Percentiles rank a stretch among this genome's conserved stretches.
These are phyloP conservation scores for Lumnitzera racemosa DNA, from an alignment of 345 rosid species.

Conservation along the genomic window DNA sequence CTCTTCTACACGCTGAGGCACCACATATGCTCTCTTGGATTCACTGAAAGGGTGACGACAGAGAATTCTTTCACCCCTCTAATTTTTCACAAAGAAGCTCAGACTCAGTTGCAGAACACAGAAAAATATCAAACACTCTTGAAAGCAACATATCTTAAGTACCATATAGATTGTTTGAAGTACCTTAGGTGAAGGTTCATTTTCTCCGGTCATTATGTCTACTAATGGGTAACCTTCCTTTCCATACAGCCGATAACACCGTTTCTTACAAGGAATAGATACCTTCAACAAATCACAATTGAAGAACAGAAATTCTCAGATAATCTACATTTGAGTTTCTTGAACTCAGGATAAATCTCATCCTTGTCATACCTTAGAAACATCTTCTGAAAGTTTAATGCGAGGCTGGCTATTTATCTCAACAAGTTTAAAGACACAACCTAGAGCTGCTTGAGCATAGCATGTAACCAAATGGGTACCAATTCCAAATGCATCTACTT, in stretches of 20 bases:
- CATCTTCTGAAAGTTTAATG: slow-evolving; percentile 98
- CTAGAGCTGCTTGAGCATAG: slow-evolving; percentile 89
- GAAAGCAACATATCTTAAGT: too few species aligned
- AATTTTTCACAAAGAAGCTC: too few species aligned
- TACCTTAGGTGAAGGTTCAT: slow-evolving; percentile 87
- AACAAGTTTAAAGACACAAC: slow-evolving; percentile 97
- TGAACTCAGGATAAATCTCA: background rate
- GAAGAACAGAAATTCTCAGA: too few species aligned
- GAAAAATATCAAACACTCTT: too few species aligned
- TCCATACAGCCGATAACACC: slow-evolving; percentile 69
- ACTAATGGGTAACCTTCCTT: slow-evolving; percentile 87
- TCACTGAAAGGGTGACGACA: slow-evolving; percentile 98
- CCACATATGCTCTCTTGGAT: slow-evolving; percentile 93
- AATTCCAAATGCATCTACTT: slow-evolving; percentile 85
- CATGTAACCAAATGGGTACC: slow-evolving; percentile 95
- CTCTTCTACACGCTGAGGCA: slow-evolving; percentile 82
- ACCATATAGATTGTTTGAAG: background rate
- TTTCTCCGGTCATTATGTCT: slow-evolving; percentile 92
- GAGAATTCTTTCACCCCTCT: slow-evolving; percentile 77
- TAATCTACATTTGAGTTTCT: too few species aligned
- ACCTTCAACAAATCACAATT: slow-evolving; percentile 31
- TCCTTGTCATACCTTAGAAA: slow-evolving; percentile 59
- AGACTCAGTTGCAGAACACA: slow-evolving; percentile 11
- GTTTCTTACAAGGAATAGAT: slow-evolving; percentile 89
- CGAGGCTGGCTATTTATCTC: slow-evolving; percentile 90